Evolutionary conservation across 306 rosid species (phyloP).

Genomic region (Neltuma alba): DNA sequence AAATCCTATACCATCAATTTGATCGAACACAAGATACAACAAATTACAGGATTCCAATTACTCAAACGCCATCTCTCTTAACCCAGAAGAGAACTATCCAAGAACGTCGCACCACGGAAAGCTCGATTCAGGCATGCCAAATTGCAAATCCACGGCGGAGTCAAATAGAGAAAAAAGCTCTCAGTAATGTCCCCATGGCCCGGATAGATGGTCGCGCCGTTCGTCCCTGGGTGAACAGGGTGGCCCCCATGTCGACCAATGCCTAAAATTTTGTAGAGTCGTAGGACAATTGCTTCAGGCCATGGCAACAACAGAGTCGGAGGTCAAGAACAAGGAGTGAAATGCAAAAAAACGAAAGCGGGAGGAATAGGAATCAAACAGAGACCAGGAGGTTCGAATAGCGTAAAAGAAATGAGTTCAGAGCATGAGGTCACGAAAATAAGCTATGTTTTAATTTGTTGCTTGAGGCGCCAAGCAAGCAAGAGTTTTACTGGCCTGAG

Average conservation of each 20-base stretch:
- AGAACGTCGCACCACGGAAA: constrained; percentile 74
- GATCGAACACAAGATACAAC: not conserved
- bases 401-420: not conserved
- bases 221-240: constrained; percentile 70
- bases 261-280: not conserved
- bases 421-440: constrained; percentile 19
- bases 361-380: not conserved
- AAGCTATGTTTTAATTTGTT: not conserved
- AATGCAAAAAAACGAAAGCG: not conserved
- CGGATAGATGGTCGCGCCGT: constrained; percentile 57
- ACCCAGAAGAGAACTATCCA: constrained; percentile 23
- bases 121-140: constrained; percentile 84
- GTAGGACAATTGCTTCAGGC: not conserved
- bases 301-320: constrained; percentile 7
- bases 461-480: not conserved
- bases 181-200: constrained; percentile 95
- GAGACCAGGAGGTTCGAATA: not conserved
- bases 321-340: not conserved
- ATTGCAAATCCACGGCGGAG: constrained; percentile 91
- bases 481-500: no score
- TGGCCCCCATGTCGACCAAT: constrained; percentile 60
- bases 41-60: constrained; percentile 15
- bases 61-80: constrained; percentile 47
- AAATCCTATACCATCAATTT: constrained; percentile 24
- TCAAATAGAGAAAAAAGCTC: constrained; percentile 66